A percentile compares a stretch with the other conserved stretches of the same genome.
Evolutionary conservation across 139 green algal genomes (phyloP).

Genomic region (Chlamydomonas sp.): DNA sequence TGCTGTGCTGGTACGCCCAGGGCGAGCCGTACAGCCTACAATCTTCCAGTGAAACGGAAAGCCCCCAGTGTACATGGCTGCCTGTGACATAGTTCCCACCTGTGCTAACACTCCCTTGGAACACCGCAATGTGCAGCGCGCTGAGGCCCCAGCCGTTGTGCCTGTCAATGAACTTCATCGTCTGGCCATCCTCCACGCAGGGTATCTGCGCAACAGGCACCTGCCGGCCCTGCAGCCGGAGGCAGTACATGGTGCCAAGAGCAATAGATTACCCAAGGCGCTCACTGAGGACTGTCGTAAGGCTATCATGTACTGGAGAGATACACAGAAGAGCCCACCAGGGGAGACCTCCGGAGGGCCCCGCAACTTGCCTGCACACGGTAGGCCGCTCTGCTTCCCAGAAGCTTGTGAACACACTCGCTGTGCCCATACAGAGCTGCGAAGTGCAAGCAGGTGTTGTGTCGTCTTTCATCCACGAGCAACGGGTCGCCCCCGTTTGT

Average conservation of each 20-base stretch:
- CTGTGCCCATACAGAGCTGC: constrained; percentile 54
- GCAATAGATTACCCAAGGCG: neutral
- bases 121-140: constrained; percentile 62
- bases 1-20: neutral
- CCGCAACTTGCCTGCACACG: constrained; percentile 1
- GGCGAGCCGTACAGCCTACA: too few species aligned
- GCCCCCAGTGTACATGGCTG: too few species aligned
- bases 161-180: constrained; percentile 60
- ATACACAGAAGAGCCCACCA: too few species aligned
- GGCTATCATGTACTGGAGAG: too few species aligned
- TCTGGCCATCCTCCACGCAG: constrained; percentile 41
- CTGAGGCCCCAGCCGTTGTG: constrained; percentile 67
- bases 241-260: neutral
- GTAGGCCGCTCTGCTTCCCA: constrained; percentile 33
- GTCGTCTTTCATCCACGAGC: constrained; percentile 44
- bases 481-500: constrained; percentile 64
- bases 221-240: constrained; percentile 13
- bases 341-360: too few species aligned
- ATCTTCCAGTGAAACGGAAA: too few species aligned
- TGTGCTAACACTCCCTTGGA: constrained; percentile 59
- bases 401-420: constrained; percentile 60
- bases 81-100: constrained; percentile 26
- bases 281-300: neutral
- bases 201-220: constrained; percentile 52
- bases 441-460: constrained; percentile 67